Conservation (phyloP, 2,329 filamentous ascomycete genomes). For the Bimuria novae-zelandiae region DNA sequence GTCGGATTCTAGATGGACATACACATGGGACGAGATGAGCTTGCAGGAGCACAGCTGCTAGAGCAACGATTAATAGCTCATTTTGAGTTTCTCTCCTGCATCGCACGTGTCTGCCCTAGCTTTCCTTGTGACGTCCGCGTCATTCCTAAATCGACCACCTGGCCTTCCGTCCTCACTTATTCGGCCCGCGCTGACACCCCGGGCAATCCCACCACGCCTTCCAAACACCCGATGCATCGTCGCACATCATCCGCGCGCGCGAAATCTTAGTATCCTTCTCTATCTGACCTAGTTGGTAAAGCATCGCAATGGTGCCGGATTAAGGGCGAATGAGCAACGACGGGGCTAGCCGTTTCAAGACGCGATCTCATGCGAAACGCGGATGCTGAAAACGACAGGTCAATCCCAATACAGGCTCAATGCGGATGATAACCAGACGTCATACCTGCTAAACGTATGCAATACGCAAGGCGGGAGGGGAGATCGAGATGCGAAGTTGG, state of each 20-base stretch:
- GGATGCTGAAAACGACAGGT: not conserved
- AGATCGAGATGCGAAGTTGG: not conserved
- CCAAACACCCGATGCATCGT: conserved; percentile 4
- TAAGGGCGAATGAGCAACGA: not conserved
- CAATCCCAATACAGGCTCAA: conserved; percentile 14
- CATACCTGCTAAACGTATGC: conserved; percentile 2
- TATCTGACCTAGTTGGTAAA: too few relatives aligned
- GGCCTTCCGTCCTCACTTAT: not conserved
- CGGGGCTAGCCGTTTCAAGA: conserved; percentile 10
- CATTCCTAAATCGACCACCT: not conserved
- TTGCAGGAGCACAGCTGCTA: not conserved
- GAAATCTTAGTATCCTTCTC: not conserved
- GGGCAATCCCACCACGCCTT: not conserved
- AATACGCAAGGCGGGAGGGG: not conserved
- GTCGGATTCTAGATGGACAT: not conserved
- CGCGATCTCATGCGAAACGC: conserved; percentile 13
- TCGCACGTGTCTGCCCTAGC: too few relatives aligned
- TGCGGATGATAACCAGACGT: conserved; percentile 2
- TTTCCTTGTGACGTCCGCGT: too few relatives aligned
- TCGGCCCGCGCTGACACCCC: not conserved
- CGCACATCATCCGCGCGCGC: not conserved
- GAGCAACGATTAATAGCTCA: not conserved
- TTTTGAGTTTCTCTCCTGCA: too few relatives aligned
- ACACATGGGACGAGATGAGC: not conserved
- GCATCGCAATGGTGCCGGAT: not conserved